phyloP scores from a whole-genome alignment of 176 grass and related monocot genomes.

The Carex littledalei region DNA sequence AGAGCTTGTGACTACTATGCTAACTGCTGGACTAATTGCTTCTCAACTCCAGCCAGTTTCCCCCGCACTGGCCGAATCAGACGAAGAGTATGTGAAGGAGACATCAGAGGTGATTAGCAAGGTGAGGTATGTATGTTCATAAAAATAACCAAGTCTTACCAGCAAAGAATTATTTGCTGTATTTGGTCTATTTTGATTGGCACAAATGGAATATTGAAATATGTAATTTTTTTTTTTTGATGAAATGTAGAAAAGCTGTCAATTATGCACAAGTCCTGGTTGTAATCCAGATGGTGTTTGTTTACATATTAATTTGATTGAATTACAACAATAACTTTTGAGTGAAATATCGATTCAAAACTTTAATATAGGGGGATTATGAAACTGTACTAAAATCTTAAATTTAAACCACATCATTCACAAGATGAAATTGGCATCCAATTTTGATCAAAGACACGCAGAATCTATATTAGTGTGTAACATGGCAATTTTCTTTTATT shows the following conservation, averaged over 20 bases:
- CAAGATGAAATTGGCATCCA: neutral
- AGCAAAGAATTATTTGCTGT: neutral
- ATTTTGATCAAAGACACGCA: neutral
- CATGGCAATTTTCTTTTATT: neutral
- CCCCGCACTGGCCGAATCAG: conserved; percentile 37
- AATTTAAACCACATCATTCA: neutral
- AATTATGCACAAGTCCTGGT: neutral
- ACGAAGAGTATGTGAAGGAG: conserved; percentile 94
- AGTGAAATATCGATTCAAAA: neutral
- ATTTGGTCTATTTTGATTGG: neutral
- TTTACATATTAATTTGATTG: neutral
- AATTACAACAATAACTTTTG: neutral
- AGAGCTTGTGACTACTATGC: neutral
- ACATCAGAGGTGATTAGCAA: conserved; percentile 84
- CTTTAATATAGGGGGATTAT: neutral
- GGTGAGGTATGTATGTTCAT: conserved; percentile 44
- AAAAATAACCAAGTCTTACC: neutral
- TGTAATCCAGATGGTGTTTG: neutral
- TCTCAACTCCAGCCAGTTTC: neutral
- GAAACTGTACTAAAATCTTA: neutral
- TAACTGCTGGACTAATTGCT: conserved; percentile 9
- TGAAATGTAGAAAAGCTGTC: neutral
- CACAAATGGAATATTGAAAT: neutral
- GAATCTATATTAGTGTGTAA: neutral
- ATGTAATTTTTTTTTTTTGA: neutral